Evolutionary conservation across 23 red algal species (phyloP).

Genomic region (Gracilariopsis chorda): DNA sequence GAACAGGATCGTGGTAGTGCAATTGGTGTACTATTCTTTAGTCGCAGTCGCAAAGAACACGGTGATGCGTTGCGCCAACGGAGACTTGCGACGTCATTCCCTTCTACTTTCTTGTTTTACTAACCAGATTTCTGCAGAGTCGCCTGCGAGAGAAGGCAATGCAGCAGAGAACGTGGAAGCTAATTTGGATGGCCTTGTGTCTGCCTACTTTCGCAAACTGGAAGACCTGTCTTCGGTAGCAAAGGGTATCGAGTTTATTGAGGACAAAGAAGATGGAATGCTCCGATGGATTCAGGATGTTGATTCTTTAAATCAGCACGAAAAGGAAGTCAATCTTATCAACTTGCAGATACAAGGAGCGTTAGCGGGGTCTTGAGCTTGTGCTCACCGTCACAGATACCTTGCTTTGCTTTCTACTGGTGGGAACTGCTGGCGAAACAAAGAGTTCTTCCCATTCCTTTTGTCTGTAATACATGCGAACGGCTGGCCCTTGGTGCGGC

Average conservation of each 20-base stretch:
- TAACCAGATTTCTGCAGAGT: constrained; percentile 42
- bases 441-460: constrained; percentile 76
- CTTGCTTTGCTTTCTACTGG: constrained; percentile 91
- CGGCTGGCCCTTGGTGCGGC: constrained; percentile 75
- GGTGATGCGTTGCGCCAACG: not conserved
- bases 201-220: not conserved
- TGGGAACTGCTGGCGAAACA: constrained; percentile 81
- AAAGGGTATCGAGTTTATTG: constrained; percentile 17
- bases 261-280: constrained; percentile 18
- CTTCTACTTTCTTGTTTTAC: constrained; percentile 58
- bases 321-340: constrained; percentile 9
- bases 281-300: not conserved
- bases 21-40: constrained; percentile 21
- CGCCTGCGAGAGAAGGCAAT: not conserved
- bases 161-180: not conserved
- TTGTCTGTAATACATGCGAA: constrained; percentile 37
- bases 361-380: constrained; percentile 65
- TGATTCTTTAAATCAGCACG: not conserved
- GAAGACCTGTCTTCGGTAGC: not conserved
- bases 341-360: constrained; percentile 60
- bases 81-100: constrained; percentile 65
- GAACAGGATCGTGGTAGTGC: not conserved
- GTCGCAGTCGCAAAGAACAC: constrained; percentile 28
- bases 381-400: constrained; percentile 62
- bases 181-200: not conserved